These are phyloP conservation scores for Pichia membranifaciens DNA, from an alignment of 805 yeast species.

Conservation along the genomic window DNA sequence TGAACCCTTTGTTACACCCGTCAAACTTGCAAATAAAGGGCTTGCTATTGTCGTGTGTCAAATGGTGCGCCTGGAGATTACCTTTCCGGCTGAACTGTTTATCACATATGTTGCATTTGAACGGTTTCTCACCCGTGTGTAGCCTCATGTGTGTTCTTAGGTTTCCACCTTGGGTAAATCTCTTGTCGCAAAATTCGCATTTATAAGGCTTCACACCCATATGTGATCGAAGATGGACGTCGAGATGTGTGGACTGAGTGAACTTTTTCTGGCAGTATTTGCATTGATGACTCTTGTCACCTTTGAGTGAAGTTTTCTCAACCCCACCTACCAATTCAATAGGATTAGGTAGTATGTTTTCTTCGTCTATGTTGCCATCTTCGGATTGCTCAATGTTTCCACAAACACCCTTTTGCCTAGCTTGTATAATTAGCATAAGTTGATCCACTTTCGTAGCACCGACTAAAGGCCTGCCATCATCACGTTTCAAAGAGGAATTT, in stretches of 20 bases:
- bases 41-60: slow-evolving; percentile 73
- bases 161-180: slow-evolving; percentile 88
- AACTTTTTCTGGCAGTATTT: slow-evolving; percentile 74
- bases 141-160: slow-evolving; percentile 76
- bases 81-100: slow-evolving; percentile 85
- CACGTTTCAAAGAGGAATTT: slow-evolving; percentile 34
- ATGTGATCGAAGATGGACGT: slow-evolving; percentile 83
- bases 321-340: slow-evolving; percentile 74
- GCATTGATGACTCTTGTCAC: slow-evolving; percentile 59
- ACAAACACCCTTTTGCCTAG: slow-evolving; percentile 72
- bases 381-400: slow-evolving; percentile 56
- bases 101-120: slow-evolving; percentile 68
- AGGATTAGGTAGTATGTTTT: slow-evolving; percentile 41
- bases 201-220: slow-evolving; percentile 81
- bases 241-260: slow-evolving; percentile 86
- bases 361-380: slow-evolving; percentile 52
- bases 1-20: slow-evolving; percentile 74
- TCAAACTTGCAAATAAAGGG: slow-evolving; percentile 80
- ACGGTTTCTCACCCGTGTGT: slow-evolving; percentile 93
- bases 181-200: slow-evolving; percentile 72
- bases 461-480: slow-evolving; percentile 62
- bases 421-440: slow-evolving; percentile 85
- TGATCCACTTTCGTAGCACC: slow-evolving; percentile 91
- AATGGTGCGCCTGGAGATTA: slow-evolving; percentile 78
- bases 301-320: slow-evolving; percentile 48